Conservation (phyloP, 768 basidiomycete genomes). For the Trametes cinnabarina region DNA sequence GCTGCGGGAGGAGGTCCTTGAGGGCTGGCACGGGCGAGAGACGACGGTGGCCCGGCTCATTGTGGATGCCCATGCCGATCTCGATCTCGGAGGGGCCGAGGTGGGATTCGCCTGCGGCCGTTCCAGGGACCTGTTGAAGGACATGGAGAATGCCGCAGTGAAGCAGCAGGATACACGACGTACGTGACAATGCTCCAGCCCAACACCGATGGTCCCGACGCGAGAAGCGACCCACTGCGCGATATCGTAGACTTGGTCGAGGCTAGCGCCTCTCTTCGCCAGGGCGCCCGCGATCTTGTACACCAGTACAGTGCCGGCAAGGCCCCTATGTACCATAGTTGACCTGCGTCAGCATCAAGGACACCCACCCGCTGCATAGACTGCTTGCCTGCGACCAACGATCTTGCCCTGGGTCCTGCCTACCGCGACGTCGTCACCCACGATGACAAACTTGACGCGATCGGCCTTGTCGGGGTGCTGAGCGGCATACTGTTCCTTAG, state of each 20-base stretch:
- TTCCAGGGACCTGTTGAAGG: constrained; percentile 72
- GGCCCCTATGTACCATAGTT: constrained; percentile 54
- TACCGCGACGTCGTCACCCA: constrained; percentile 90
- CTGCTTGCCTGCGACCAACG: constrained; percentile 70
- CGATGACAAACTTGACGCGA: constrained; percentile 71
- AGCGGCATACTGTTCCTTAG: constrained; percentile 80
- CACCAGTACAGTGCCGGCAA: constrained; percentile 78
- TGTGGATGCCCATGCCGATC: constrained; percentile 91
- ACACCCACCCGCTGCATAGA: not conserved
- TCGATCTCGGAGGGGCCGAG: constrained; percentile 69
- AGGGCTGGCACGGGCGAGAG: constrained; percentile 71
- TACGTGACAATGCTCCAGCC: constrained; percentile 88
- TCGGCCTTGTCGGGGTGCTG: constrained; percentile 65
- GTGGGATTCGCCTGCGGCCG: constrained; percentile 53
- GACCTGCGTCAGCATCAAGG: not conserved
- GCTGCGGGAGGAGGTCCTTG: constrained; percentile 61
- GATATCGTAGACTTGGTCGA: constrained; percentile 65
- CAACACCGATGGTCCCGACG: constrained; percentile 81
- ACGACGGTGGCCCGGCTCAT: constrained; percentile 74
- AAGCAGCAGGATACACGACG: constrained; percentile 18
- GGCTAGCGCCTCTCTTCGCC: constrained; percentile 60
- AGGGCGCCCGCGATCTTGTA: constrained; percentile 92
- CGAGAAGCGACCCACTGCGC: constrained; percentile 66
- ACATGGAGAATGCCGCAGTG: not conserved
- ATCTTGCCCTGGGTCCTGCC: constrained; percentile 77